Evolutionary conservation across 805 yeast genomes (phyloP).

Genomic region (Wickerhamiella bombiphila): DNA sequence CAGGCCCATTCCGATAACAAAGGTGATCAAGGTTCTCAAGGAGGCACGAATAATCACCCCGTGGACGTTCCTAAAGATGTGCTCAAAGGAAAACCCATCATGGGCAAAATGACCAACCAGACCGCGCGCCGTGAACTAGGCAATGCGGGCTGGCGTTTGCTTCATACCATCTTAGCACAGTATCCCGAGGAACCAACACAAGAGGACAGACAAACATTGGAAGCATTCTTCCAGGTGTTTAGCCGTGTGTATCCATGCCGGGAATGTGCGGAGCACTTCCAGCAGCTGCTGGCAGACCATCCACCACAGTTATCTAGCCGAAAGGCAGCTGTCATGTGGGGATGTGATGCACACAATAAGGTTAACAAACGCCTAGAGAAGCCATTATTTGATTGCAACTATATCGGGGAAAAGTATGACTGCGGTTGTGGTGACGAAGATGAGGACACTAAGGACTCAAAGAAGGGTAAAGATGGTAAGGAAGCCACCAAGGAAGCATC

Average conservation of each 20-base stretch:
- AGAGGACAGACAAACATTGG: slow-evolving; percentile 48
- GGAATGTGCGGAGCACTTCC: slow-evolving; percentile 90
- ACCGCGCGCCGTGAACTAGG: slow-evolving; percentile 75
- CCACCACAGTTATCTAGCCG: slow-evolving; percentile 79
- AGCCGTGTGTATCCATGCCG: slow-evolving; percentile 95
- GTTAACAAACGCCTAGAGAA: slow-evolving; percentile 64
- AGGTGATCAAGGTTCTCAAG: too few species aligned
- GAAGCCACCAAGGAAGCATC: too few species aligned
- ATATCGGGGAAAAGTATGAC: slow-evolving; percentile 77
- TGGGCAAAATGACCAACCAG: slow-evolving; percentile 90
- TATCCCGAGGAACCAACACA: slow-evolving; percentile 71
- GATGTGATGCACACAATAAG: slow-evolving; percentile 79
- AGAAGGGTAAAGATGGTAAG: too few species aligned
- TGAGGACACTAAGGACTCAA: slow-evolving; percentile 36
- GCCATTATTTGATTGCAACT: slow-evolving; percentile 67
- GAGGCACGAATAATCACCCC: not conserved
- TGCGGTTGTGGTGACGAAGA: slow-evolving; percentile 80
- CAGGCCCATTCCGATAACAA: not conserved
- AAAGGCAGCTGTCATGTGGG: slow-evolving; percentile 85
- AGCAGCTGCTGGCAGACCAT: slow-evolving; percentile 43
- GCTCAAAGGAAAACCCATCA: slow-evolving; percentile 39
- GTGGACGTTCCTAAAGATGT: slow-evolving; percentile 3
- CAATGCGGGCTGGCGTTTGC: slow-evolving; percentile 77
- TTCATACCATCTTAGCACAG: slow-evolving; percentile 84
- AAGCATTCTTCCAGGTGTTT: slow-evolving; percentile 53